Evolutionary conservation across 2,329 filamentous ascomycete species (phyloP).

Genomic region (Phialophora expanda): DNA sequence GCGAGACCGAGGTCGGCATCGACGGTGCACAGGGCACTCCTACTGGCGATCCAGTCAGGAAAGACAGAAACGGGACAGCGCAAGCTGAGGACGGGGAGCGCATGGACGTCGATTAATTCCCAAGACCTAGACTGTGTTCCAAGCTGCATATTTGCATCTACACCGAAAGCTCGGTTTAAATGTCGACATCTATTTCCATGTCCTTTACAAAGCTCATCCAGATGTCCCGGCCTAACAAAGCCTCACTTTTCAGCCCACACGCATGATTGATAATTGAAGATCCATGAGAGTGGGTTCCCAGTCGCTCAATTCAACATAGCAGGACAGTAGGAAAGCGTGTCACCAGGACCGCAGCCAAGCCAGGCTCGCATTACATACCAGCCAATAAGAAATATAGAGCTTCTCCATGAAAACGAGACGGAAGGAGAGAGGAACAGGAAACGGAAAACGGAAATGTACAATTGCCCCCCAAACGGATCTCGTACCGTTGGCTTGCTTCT

Average conservation of each 20-base stretch:
- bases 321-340: too few relatives aligned
- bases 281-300: too few relatives aligned
- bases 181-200: background rate
- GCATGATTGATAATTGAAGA: background rate
- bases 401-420: too few relatives aligned
- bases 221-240: background rate
- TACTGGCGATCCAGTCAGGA: background rate
- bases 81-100: constrained; percentile 18
- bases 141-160: background rate
- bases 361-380: too few relatives aligned
- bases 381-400: too few relatives aligned
- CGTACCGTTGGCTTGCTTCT: background rate
- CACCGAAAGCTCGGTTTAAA: background rate
- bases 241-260: background rate
- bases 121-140: background rate
- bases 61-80: constrained; percentile 7
- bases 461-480: background rate
- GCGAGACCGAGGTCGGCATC: constrained; percentile 34
- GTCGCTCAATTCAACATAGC: too few relatives aligned
- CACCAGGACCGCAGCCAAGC: too few relatives aligned
- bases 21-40: background rate
- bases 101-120: constrained; percentile 15
- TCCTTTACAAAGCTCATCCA: background rate
- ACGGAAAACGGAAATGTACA: background rate
- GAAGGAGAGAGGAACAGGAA: too few relatives aligned